A percentile compares a stretch with the other conserved stretches of the same genome.
phyloP scores from a whole-genome alignment of 768 basidiomycete genomes.

The Leccinellum luteum region DNA sequence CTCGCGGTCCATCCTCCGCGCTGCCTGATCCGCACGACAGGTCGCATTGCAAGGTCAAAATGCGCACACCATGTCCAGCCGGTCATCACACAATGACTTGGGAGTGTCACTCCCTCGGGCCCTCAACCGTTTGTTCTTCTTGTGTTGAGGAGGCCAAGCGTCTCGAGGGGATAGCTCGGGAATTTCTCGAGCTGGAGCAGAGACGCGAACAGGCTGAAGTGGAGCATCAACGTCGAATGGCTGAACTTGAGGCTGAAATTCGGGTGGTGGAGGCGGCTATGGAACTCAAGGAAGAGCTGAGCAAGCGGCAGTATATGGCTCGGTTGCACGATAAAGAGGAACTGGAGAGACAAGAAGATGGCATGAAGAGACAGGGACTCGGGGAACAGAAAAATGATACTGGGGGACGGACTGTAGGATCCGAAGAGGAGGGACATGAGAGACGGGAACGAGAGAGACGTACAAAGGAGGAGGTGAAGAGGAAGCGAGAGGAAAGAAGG shows the following conservation, averaged over 20 bases:
- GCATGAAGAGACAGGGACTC: neutral
- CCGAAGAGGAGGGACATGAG: neutral
- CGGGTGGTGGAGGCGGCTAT: conserved; percentile 6
- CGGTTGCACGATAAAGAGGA: conserved; percentile 18
- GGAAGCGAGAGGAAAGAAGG: conserved; percentile 39
- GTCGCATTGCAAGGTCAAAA: conserved; percentile 41
- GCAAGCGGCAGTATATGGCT: conserved; percentile 38
- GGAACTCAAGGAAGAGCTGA: conserved; percentile 20
- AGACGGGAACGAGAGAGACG: neutral
- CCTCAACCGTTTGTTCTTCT: conserved; percentile 34
- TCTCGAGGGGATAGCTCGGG: conserved; percentile 37
- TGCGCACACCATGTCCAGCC: conserved; percentile 37
- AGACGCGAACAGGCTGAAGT: conserved; percentile 43
- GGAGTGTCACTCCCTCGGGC: conserved; percentile 40
- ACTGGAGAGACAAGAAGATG: conserved; percentile 13
- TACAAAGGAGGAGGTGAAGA: conserved; percentile 20
- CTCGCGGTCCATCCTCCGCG: conserved; percentile 38
- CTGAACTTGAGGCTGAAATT: conserved; percentile 41
- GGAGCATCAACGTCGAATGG: conserved; percentile 39
- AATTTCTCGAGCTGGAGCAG: conserved; percentile 37
- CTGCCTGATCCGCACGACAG: neutral
- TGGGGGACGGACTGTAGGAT: too few species aligned
- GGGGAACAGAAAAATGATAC: neutral
- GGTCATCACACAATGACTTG: conserved; percentile 42
- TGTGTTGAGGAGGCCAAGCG: conserved; percentile 42